Evolutionary conservation across 2,329 filamentous ascomycete species (phyloP).

Genomic region (Colletotrichum navitas): DNA sequence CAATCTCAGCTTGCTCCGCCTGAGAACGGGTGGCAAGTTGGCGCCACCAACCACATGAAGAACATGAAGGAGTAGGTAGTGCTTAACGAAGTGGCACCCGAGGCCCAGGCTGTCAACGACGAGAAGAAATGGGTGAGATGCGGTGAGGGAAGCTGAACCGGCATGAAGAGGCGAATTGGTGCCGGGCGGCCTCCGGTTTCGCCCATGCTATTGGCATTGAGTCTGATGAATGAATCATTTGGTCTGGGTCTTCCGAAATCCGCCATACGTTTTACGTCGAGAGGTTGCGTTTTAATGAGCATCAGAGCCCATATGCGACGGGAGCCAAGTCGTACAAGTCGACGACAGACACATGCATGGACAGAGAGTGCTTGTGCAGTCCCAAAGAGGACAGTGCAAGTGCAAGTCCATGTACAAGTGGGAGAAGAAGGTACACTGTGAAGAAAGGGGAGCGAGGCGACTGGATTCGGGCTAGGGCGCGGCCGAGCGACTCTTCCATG

Average conservation of each 20-base stretch:
- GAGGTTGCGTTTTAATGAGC: neutral
- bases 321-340: neutral
- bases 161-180: neutral
- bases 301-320: neutral
- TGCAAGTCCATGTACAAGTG: neutral
- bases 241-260: neutral
- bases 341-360: neutral
- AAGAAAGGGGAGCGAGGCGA: neutral
- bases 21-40: neutral
- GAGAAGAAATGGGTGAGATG: neutral
- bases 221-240: neutral
- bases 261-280: neutral
- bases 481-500: slow-evolving; percentile 17
- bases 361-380: neutral
- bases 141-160: neutral
- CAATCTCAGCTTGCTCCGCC: slow-evolving; percentile 1
- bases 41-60: neutral
- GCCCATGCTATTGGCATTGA: neutral
- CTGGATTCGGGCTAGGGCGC: neutral
- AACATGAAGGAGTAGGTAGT: neutral
- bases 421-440: slow-evolving; percentile 10
- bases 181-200: slow-evolving; percentile 2
- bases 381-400: neutral
- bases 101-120: neutral
- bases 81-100: neutral